phyloP scores from a whole-genome alignment of 495 filamentous ascomycete species.

The Penicillium antarcticum region DNA sequence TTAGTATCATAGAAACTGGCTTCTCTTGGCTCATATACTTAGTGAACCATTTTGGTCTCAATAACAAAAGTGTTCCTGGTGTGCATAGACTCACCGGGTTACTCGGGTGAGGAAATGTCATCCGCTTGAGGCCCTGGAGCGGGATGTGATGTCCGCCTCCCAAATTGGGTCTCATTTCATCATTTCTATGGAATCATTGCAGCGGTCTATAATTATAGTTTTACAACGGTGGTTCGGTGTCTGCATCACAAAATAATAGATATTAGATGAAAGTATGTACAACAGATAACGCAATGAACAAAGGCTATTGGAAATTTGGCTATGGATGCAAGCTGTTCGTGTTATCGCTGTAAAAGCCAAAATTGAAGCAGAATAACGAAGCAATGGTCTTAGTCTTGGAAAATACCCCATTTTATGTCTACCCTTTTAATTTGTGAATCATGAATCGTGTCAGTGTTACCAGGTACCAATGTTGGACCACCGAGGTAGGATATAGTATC shows the following conservation, averaged over 20 bases:
- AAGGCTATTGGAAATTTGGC: not conserved
- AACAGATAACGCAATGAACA: not conserved
- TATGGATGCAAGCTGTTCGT: not conserved
- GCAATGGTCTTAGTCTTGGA: not conserved
- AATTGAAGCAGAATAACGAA: not conserved
- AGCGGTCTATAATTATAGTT: not conserved
- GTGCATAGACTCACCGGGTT: too few relatives aligned
- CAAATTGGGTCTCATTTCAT: not conserved
- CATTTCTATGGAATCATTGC: not conserved
- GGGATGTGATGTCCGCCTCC: not conserved
- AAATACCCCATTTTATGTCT: not conserved
- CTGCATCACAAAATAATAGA: not conserved
- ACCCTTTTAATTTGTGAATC: constrained; percentile 6
- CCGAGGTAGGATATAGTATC: not conserved
- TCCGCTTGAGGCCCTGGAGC: not conserved
- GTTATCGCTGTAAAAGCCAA: not conserved
- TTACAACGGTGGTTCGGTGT: not conserved
- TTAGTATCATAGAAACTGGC: too few relatives aligned
- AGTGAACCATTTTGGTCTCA: too few relatives aligned
- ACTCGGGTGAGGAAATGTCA: not conserved
- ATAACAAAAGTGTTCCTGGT: too few relatives aligned
- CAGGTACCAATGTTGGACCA: not conserved
- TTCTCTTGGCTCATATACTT: too few relatives aligned
- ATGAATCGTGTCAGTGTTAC: constrained; percentile 9
- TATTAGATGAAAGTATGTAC: constrained; percentile 7